Evolutionary conservation across 306 rosid genomes (phyloP), one percentile per base, ranked within the genome.

Genomic region (Morella rubra): DNA sequence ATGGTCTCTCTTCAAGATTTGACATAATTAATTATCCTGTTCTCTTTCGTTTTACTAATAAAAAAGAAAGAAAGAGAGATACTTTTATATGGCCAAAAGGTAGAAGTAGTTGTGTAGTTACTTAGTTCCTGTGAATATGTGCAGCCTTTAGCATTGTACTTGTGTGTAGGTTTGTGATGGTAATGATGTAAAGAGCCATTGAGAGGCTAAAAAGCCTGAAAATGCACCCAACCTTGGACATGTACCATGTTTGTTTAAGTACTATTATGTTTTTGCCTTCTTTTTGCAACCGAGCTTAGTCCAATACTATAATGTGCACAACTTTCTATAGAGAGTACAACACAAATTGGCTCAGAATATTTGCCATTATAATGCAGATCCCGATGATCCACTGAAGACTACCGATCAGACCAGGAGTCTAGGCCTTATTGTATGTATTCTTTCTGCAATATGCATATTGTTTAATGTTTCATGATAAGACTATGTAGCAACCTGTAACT

Each of bases 401-500:
- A 92, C 97, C 0, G 93, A 90, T 65, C 97, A 88, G 79, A 90
- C 93, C 72, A 88, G 97, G 79, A 82, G 76, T 54, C 92, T 90
- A 45, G 95, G 95, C 73, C 83, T 90, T 45, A 90, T 90, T 75
- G 95, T 90, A 90, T 49, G 90, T 73, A 77, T 81, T 73, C 69
- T 62, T 76, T 74, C 37, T 32, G 37, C 16, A 50, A 22, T 20
- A 40, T n/a, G 60, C 18, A 40, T 22, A 24, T 44, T 32, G 10
- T 61, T 72, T 58, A 76, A 37, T 55, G 65, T 20, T 71, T 72
- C 67, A 24, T 13, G 4, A 37, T 10, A 52, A 49, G 47, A n/a
- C 40, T 75, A 37, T 61, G 44, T 59, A 37, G 5, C 32, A 18
- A 3, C 22, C n/a, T 4, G 47, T 18, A 41, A 65, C 49, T n/a